Conservation (phyloP, 108 stramenopile genomes). For the Skeletonema costatum region DNA sequence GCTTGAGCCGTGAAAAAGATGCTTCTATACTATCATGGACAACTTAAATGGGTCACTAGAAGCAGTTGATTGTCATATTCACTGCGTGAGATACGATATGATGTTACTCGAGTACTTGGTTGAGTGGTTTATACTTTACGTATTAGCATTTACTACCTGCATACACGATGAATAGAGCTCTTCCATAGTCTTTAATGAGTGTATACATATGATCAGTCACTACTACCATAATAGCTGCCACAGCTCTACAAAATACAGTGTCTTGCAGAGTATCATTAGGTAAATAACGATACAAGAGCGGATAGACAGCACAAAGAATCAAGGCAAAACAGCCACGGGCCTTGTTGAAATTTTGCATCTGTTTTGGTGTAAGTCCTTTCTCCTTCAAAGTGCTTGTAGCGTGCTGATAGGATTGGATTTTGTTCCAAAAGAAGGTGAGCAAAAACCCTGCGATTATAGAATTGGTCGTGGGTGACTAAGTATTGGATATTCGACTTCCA, state of each 20-base stretch:
- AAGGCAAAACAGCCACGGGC: background rate
- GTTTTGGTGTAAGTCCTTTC: background rate
- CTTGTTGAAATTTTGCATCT: constrained; percentile 1
- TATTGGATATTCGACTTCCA: no score
- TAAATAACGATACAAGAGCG: constrained; percentile 6
- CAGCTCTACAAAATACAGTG: background rate
- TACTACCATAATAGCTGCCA: background rate
- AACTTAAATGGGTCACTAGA: no score
- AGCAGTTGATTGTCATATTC: no score
- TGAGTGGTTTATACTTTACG: no score
- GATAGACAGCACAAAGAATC: constrained; percentile 3
- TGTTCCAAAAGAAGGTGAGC: background rate
- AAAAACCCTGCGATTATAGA: background rate
- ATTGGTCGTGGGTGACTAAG: no score
- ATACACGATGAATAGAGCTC: background rate
- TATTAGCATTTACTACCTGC: background rate
- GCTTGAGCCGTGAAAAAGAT: no score
- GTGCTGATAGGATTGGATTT: background rate
- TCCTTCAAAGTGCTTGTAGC: background rate
- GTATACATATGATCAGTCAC: background rate
- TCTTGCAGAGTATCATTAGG: background rate
- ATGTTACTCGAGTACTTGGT: no score
- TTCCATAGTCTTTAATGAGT: background rate
- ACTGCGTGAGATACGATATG: no score
- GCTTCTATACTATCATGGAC: no score